Percentiles rank a stretch among this genome's conserved stretches.
Evolutionary conservation across 495 filamentous ascomycete species (phyloP).

Genomic region (Cairneyella variabilis): DNA sequence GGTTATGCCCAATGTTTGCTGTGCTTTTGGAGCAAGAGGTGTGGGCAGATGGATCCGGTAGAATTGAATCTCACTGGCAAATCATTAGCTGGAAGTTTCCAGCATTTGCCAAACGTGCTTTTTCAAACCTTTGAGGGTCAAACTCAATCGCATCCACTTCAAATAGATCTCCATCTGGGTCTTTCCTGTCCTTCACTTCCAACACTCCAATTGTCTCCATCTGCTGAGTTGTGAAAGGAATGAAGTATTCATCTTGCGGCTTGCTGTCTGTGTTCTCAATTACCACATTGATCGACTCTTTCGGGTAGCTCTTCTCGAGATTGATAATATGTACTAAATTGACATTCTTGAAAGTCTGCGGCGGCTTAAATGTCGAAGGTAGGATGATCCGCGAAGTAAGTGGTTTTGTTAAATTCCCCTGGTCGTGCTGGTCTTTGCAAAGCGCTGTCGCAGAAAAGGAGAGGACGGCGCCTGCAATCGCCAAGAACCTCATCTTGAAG

Average conservation of each 20-base stretch:
- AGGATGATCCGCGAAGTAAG: slow-evolving; percentile 43
- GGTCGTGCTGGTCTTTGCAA: slow-evolving; percentile 26
- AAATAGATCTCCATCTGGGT: slow-evolving; percentile 61
- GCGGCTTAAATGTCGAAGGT: slow-evolving; percentile 73
- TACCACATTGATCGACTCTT: slow-evolving; percentile 87
- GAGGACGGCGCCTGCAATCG: slow-evolving; percentile 44
- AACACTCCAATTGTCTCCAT: slow-evolving; percentile 75
- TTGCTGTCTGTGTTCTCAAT: slow-evolving; percentile 77
- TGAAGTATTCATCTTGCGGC: slow-evolving; percentile 82
- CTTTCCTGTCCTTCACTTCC: slow-evolving; percentile 89
- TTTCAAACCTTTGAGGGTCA: slow-evolving; percentile 37
- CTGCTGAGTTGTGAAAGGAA: slow-evolving; percentile 74
- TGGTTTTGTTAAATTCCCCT: slow-evolving; percentile 32
- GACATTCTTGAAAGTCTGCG: slow-evolving; percentile 84
- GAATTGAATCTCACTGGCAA: slow-evolving; percentile 71
- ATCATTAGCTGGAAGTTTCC: slow-evolving; percentile 15
- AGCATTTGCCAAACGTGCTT: slow-evolving; percentile 2
- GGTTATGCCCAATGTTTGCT: slow-evolving; percentile 82
- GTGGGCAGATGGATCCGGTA: slow-evolving; percentile 74
- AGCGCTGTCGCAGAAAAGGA: slow-evolving; percentile 33
- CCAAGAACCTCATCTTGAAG: slow-evolving; percentile 51
- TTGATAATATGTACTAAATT: slow-evolving; percentile 90
- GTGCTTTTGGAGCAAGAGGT: slow-evolving; percentile 67
- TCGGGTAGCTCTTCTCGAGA: slow-evolving; percentile 84
- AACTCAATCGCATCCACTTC: slow-evolving; percentile 61